phyloP scores from a whole-genome alignment of 371 early-diverging fungal species.

The Dichotomocladium elegans region DNA sequence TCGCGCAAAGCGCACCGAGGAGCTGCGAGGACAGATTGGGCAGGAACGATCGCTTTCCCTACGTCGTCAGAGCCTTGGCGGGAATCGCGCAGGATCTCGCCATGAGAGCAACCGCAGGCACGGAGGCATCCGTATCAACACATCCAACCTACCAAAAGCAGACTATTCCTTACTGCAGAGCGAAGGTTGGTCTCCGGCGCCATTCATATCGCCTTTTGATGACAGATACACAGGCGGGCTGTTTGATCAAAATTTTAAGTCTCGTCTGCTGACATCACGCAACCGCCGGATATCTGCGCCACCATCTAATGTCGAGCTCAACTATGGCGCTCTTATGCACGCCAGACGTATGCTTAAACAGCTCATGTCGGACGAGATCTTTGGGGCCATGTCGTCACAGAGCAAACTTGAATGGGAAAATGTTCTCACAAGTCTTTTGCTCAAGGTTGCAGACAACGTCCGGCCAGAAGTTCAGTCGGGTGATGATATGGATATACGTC shows the following conservation, averaged over 20 bases:
- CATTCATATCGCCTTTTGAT: conserved; percentile 17
- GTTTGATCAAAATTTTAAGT: conserved; percentile 10
- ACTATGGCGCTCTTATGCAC: conserved; percentile 63
- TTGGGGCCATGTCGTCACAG: conserved; percentile 17
- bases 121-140: conserved; percentile 20
- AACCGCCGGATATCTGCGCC: conserved; percentile 49
- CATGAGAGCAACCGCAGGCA: not conserved
- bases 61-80: conserved; percentile 15
- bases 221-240: not conserved
- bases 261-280: conserved; percentile 11
- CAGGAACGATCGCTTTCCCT: conserved; percentile 15
- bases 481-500: conserved; percentile 86
- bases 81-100: conserved; percentile 1
- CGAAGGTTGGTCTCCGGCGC: conserved; percentile 25
- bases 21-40: conserved; percentile 22
- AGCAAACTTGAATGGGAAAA: conserved; percentile 68
- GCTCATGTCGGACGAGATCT: conserved; percentile 26
- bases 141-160: conserved; percentile 22
- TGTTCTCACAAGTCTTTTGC: conserved; percentile 66
- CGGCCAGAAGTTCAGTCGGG: conserved; percentile 70
- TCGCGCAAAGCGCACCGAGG: conserved; percentile 35
- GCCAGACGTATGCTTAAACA: conserved; percentile 63
- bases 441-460: conserved; percentile 68
- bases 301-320: conserved; percentile 60
- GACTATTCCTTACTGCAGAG: conserved; percentile 8